Percentiles rank a stretch among this genome's conserved stretches.
phyloP scores from a whole-genome alignment of 495 filamentous ascomycete species.

The Penicillium simplicissimum region DNA sequence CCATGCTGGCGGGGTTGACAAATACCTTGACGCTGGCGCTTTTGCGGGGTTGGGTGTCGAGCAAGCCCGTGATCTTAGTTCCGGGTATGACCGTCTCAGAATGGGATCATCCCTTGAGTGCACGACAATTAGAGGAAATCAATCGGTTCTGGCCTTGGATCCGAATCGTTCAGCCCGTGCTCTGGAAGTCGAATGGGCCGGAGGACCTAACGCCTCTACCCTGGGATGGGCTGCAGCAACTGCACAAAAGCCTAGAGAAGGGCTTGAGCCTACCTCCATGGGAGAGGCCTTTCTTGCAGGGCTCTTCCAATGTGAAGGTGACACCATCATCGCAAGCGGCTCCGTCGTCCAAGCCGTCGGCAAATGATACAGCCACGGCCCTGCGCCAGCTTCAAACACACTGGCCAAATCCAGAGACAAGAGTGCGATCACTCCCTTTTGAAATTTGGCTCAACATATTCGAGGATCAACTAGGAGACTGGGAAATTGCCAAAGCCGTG shows the following conservation, averaged over 20 bases:
- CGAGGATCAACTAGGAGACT: conserved; percentile 74
- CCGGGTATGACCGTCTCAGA: conserved; percentile 79
- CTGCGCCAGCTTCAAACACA: conserved; percentile 42
- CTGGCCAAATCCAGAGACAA: conserved; percentile 24
- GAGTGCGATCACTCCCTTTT: conserved; percentile 57
- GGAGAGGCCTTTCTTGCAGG: conserved; percentile 10
- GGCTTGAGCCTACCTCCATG: conserved; percentile 30
- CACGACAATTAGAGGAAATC: conserved; percentile 78
- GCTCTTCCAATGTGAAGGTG: not conserved
- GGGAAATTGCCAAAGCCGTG: conserved; percentile 82
- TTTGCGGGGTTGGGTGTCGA: conserved; percentile 77
- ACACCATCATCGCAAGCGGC: conserved; percentile 7
- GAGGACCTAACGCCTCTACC: conserved; percentile 51
- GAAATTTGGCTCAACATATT: conserved; percentile 90
- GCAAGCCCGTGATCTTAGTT: conserved; percentile 77
- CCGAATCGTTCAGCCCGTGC: conserved; percentile 64
- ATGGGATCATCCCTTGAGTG: conserved; percentile 86
- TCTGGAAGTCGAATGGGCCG: conserved; percentile 67
- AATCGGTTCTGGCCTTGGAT: conserved; percentile 82
- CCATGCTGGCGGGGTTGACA: conserved; percentile 78
- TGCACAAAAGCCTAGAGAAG: conserved; percentile 66
- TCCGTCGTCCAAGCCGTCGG: conserved; percentile 59
- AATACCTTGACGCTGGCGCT: conserved; percentile 73
- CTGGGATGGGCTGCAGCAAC: conserved; percentile 67
- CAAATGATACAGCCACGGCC: conserved; percentile 59